Conservation (phyloP, 2,329 filamentous ascomycete species). For the Didymella arachidicola region DNA sequence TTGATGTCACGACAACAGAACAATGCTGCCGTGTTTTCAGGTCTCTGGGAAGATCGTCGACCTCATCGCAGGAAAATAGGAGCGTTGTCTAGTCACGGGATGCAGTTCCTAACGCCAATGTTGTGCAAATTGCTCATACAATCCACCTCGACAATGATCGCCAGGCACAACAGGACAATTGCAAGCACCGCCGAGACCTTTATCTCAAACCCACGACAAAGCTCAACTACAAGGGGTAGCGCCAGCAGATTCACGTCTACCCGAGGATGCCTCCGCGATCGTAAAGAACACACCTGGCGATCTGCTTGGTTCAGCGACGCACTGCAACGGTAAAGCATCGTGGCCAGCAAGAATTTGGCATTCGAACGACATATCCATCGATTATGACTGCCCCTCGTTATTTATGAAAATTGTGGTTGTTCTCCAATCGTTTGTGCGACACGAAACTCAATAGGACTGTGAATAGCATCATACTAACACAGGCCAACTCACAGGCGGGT, state of each 20-base stretch:
- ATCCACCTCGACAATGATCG: constrained; percentile 21
- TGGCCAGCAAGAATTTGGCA: background rate
- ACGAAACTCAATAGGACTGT: background rate
- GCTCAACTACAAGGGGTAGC: constrained; percentile 3
- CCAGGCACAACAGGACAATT: constrained; percentile 15
- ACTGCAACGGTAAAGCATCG: background rate
- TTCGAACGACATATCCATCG: background rate
- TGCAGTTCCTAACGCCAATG: constrained; percentile 1
- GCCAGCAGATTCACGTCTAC: background rate
- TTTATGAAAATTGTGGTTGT: background rate
- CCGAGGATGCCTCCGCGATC: background rate
- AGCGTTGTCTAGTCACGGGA: constrained; percentile 2
- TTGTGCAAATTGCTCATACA: constrained; percentile 11
- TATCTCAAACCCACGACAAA: constrained; percentile 17
- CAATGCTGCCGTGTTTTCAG: background rate
- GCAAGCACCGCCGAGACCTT: constrained; percentile 14
- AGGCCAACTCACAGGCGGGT: background rate
- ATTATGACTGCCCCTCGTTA: background rate
- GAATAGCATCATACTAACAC: too few relatives aligned
- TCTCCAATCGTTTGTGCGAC: background rate
- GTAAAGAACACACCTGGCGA: background rate
- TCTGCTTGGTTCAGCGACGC: background rate
- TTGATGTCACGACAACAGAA: constrained; percentile 13
- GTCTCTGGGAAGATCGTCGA: constrained; percentile 6
- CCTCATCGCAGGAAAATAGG: background rate